A percentile compares a stretch with the other conserved stretches of the same genome.
phyloP scores from a whole-genome alignment of 1,284 basidiomycete species.

The Agroathelia rolfsii region DNA sequence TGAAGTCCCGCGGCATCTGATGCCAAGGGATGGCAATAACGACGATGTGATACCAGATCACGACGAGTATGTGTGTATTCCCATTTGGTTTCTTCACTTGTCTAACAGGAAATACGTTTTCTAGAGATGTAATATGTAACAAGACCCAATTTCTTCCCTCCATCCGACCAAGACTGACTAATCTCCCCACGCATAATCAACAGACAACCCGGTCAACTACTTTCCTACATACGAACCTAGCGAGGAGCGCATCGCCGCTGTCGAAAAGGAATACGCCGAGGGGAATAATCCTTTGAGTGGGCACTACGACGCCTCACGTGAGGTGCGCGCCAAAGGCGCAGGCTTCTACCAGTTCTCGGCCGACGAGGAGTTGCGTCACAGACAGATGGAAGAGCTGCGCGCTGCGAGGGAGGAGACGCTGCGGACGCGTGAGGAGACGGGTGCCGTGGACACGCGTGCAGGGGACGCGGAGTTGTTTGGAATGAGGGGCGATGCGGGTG shows the following conservation, averaged over 20 bases:
- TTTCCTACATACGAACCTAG: slow-evolving; percentile 85
- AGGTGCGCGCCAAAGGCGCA: slow-evolving; percentile 83
- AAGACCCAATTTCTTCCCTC: slow-evolving; percentile 18
- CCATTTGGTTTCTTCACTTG: slow-evolving; percentile 5
- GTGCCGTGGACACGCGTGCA: slow-evolving; percentile 46
- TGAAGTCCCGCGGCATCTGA: slow-evolving; percentile 63
- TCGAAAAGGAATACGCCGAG: slow-evolving; percentile 69
- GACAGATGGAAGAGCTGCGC: slow-evolving; percentile 74
- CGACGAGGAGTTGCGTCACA: slow-evolving; percentile 65
- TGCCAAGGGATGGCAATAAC: slow-evolving; percentile 21
- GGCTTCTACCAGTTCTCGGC: slow-evolving; percentile 83
- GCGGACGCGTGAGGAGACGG: slow-evolving; percentile 45
- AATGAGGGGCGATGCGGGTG: no score
- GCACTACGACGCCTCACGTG: slow-evolving; percentile 77
- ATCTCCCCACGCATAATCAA: slow-evolving; percentile 9
- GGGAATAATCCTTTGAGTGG: slow-evolving; percentile 59
- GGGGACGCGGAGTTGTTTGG: slow-evolving; percentile 66
- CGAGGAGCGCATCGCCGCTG: slow-evolving; percentile 66
- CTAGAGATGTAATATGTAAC: slow-evolving; percentile 51
- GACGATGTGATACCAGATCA: slow-evolving; percentile 24
- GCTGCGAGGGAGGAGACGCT: slow-evolving; percentile 64
- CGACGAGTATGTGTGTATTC: slow-evolving; percentile 48
- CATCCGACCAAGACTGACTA: slow-evolving; percentile 2
- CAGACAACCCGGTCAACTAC: slow-evolving; percentile 68
- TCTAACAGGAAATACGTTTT: slow-evolving; percentile 7